Conservation (phyloP, 345 rosid species). For the Sonneratia alba region DNA sequence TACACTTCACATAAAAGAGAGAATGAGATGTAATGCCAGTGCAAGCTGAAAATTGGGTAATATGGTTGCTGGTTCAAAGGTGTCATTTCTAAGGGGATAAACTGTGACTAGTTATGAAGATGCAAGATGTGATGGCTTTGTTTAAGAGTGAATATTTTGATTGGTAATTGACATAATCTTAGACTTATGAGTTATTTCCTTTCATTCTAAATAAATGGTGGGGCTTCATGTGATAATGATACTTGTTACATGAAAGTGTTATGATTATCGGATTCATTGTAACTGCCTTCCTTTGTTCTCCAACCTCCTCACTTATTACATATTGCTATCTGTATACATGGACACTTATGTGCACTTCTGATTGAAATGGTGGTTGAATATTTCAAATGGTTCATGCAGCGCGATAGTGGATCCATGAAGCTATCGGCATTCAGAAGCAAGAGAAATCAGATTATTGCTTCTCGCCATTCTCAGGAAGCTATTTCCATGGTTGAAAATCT, state of each 20-base stretch:
- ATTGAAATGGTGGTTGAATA: slow-evolving; percentile 2
- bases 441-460: slow-evolving; percentile 20
- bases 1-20: neutral
- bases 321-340: neutral
- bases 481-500: slow-evolving; percentile 32
- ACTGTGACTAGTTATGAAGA: neutral
- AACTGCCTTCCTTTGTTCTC: neutral
- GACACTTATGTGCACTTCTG: neutral
- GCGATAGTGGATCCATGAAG: slow-evolving; percentile 28
- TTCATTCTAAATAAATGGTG: neutral
- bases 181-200: neutral
- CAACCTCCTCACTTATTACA: neutral
- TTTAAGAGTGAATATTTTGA: neutral
- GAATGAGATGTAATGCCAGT: neutral
- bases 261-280: neutral
- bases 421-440: slow-evolving; percentile 22
- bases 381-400: slow-evolving; percentile 26
- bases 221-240: neutral
- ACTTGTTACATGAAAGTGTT: neutral
- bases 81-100: neutral
- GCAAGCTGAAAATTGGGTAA: neutral
- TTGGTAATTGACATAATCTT: neutral
- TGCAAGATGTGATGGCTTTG: neutral
- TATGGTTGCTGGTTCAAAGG: neutral
- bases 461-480: slow-evolving; percentile 34